phyloP scores from a whole-genome alignment of 1,284 basidiomycete genomes.

The Cryptococcus depauperatus region DNA sequence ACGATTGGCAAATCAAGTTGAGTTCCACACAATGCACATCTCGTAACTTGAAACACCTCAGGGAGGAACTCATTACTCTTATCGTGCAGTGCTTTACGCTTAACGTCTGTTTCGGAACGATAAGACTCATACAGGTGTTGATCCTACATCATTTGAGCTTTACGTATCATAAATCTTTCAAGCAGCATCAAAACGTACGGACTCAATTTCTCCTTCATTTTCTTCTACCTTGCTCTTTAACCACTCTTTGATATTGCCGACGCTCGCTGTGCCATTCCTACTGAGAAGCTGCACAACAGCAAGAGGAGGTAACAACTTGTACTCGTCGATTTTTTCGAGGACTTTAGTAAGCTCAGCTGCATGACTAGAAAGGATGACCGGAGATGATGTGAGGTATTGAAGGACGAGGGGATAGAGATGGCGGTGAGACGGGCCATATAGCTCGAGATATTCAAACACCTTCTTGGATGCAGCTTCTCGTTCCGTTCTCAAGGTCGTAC shows the following conservation, averaged over 20 bases:
- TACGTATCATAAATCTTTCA: background rate
- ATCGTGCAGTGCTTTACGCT: conserved; percentile 70
- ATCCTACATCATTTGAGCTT: conserved; percentile 53
- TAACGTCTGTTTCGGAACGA: conserved; percentile 70
- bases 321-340: conserved; percentile 66
- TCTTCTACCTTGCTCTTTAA: conserved; percentile 66
- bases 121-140: conserved; percentile 76
- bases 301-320: conserved; percentile 75
- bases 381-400: conserved; percentile 74
- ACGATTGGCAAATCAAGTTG: conserved; percentile 85
- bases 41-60: conserved; percentile 84
- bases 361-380: conserved; percentile 62
- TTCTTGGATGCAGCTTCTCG: conserved; percentile 50
- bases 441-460: conserved; percentile 62
- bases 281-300: conserved; percentile 81
- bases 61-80: conserved; percentile 68
- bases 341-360: conserved; percentile 61
- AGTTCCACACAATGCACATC: conserved; percentile 77
- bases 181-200: conserved; percentile 50
- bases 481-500: too few species aligned
- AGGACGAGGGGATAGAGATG: conserved; percentile 84
- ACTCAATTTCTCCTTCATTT: conserved; percentile 66
- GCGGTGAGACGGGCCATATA: conserved; percentile 64
- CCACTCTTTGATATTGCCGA: conserved; percentile 86
- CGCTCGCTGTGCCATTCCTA: conserved; percentile 74